phyloP scores from a whole-genome alignment of 345 rosid genomes.

The Carallia pectinifolia region DNA sequence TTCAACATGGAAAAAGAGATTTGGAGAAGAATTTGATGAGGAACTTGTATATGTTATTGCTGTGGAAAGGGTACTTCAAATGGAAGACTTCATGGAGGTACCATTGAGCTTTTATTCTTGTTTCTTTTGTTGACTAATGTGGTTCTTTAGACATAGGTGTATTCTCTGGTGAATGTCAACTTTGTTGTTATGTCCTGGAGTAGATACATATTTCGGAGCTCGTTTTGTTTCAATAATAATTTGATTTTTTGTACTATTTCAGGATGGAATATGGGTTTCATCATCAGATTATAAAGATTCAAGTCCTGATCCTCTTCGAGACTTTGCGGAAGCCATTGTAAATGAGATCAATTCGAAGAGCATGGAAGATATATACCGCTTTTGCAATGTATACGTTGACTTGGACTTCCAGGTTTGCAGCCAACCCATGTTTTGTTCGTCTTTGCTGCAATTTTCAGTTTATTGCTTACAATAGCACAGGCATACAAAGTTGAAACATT shows the following conservation, averaged over 20 bases:
- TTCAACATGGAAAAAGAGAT: conserved; percentile 72
- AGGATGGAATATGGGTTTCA: conserved; percentile 84
- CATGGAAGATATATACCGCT: conserved; percentile 71
- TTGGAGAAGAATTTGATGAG: conserved; percentile 62
- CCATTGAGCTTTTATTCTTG: not conserved
- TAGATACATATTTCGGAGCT: not conserved
- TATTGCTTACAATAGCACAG: not conserved
- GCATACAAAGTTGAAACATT: not conserved
- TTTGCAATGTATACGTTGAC: conserved; percentile 78
- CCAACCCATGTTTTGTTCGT: conserved; percentile 7
- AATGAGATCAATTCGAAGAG: conserved; percentile 66
- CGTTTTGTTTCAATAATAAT: not conserved
- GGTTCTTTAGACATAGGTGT: not conserved
- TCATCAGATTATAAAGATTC: conserved; percentile 67
- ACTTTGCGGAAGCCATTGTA: conserved; percentile 65
- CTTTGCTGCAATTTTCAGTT: conserved; percentile 2
- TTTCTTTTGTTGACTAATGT: not conserved
- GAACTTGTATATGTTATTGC: conserved; percentile 52
- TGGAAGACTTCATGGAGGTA: conserved; percentile 91
- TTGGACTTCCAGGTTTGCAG: conserved; percentile 69
- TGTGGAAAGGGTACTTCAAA: conserved; percentile 78
- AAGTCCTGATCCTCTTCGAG: conserved; percentile 80
- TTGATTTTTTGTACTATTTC: conserved; percentile 25
- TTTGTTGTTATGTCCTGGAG: not conserved
- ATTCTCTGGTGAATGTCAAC: not conserved